phyloP scores from a whole-genome alignment of 73 alveolate genomes.

The Stentor coeruleus region DNA sequence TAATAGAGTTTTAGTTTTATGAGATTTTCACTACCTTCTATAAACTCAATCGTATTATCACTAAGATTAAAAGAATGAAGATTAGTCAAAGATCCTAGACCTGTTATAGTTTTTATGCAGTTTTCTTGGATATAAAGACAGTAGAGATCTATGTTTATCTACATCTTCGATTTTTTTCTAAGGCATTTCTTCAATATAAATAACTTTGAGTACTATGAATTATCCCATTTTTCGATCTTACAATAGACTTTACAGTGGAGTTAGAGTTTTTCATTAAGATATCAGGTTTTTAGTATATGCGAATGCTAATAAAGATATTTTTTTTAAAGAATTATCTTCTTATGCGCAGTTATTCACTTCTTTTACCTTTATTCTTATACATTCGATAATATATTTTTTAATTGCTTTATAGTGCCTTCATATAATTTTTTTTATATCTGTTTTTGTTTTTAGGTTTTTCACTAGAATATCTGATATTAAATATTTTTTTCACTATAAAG shows the following conservation, averaged over 20 bases:
- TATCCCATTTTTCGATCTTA: slow-evolving; percentile 90
- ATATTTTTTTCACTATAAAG: too few relatives aligned
- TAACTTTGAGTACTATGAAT: slow-evolving; percentile 82
- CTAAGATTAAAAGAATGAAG: slow-evolving; percentile 71
- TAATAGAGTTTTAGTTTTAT: slow-evolving; percentile 56
- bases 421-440: too few relatives aligned
- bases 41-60: slow-evolving; percentile 72
- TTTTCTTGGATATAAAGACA: slow-evolving; percentile 84
- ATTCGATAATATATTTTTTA: background rate
- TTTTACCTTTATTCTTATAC: background rate
- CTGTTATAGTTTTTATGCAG: slow-evolving; percentile 75
- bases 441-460: too few relatives aligned
- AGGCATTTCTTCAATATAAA: slow-evolving; percentile 91
- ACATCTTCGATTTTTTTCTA: slow-evolving; percentile 83
- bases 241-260: slow-evolving; percentile 89
- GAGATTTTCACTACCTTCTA: slow-evolving; percentile 56
- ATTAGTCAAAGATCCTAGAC: slow-evolving; percentile 61
- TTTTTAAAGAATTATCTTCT: slow-evolving; percentile 53
- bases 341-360: slow-evolving; percentile 9
- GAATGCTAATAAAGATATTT: slow-evolving; percentile 65
- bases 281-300: slow-evolving; percentile 91
- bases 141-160: slow-evolving; percentile 60
- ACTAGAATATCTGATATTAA: too few relatives aligned
- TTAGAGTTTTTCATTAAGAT: slow-evolving; percentile 93
- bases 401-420: too few relatives aligned